Evolutionary conservation across 228 moss, liverwort and hornwort species (phyloP).

Genomic region (Sphagnum magellanicum): DNA sequence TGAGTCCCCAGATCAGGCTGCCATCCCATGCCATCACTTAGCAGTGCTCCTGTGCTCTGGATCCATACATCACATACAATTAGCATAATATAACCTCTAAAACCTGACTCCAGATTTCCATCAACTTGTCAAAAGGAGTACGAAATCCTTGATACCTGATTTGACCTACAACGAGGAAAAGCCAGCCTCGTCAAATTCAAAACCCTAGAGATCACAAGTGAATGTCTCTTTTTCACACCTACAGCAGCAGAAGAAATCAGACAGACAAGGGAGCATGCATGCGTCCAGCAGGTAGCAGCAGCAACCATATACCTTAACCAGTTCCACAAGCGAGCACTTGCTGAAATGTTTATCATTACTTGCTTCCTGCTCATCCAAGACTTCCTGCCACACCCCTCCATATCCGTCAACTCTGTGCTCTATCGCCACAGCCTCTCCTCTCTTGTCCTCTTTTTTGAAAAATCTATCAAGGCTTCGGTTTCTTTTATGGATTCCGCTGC

Average conservation of each 20-base stretch:
- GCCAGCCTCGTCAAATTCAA: background rate
- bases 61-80: constrained; percentile 2
- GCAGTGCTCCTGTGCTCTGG: constrained; percentile 63
- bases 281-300: constrained; percentile 41
- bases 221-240: constrained; percentile 29
- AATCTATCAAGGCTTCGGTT: no score
- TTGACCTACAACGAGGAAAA: constrained; percentile 1
- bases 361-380: no score
- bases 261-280: constrained; percentile 6
- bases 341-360: no score
- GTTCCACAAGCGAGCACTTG: constrained; percentile 68
- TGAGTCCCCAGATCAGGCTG: constrained; percentile 24
- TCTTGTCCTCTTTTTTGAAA: no score
- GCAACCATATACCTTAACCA: constrained; percentile 70
- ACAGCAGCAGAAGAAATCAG: constrained; percentile 39
- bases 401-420: no score
- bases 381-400: no score
- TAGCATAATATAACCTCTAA: no score
- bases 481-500: no score
- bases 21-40: constrained; percentile 57
- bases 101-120: no score
- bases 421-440: no score
- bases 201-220: background rate
- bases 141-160: constrained; percentile 5
- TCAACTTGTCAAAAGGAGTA: no score